Percentiles rank a stretch among this genome's conserved stretches.
These are phyloP conservation scores for Fusarium sp. DNA, from an alignment of 2,329 filamentous ascomycete genomes.

Conservation along the genomic window DNA sequence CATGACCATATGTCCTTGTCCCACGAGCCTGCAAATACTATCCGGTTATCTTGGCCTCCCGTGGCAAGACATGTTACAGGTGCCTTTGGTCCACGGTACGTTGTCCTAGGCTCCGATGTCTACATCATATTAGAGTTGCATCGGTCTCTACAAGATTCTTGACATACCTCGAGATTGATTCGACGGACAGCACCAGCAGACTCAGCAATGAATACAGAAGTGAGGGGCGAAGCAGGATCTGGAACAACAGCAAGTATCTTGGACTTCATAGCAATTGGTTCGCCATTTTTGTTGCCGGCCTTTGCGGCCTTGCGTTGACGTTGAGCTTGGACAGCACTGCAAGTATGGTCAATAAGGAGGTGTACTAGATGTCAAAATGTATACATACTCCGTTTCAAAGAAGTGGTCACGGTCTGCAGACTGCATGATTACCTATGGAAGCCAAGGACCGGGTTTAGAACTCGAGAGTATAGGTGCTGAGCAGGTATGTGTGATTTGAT, in stretches of 20 bases:
- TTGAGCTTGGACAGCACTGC: conserved; percentile 62
- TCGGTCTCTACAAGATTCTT: neutral
- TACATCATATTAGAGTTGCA: conserved; percentile 32
- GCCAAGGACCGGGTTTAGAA: accelerated
- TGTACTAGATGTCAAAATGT: neutral
- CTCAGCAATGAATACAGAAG: conserved; percentile 82
- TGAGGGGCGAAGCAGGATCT: conserved; percentile 71
- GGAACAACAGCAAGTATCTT: conserved; percentile 82
- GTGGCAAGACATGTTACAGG: conserved; percentile 83
- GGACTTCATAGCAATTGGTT: conserved; percentile 82
- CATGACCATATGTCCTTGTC: conserved; percentile 93
- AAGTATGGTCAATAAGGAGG: neutral
- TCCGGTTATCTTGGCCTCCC: conserved; percentile 65
- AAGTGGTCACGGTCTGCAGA: conserved; percentile 83
- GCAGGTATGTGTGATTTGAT: neutral
- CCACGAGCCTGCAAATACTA: conserved; percentile 90
- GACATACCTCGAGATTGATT: conserved; percentile 77
- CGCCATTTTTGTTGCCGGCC: conserved; percentile 80
- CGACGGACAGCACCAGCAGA: conserved; percentile 84
- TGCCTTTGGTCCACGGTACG: conserved; percentile 79
- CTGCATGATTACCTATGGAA: conserved; percentile 62
- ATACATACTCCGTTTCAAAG: conserved; percentile 87
- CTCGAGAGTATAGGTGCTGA: neutral
- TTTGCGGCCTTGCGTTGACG: conserved; percentile 74
- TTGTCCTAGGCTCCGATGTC: conserved; percentile 50